Base-by-base conservation (phyloP, 2,329 filamentous ascomycete species). In the Cordyceps farinosa region DNA sequence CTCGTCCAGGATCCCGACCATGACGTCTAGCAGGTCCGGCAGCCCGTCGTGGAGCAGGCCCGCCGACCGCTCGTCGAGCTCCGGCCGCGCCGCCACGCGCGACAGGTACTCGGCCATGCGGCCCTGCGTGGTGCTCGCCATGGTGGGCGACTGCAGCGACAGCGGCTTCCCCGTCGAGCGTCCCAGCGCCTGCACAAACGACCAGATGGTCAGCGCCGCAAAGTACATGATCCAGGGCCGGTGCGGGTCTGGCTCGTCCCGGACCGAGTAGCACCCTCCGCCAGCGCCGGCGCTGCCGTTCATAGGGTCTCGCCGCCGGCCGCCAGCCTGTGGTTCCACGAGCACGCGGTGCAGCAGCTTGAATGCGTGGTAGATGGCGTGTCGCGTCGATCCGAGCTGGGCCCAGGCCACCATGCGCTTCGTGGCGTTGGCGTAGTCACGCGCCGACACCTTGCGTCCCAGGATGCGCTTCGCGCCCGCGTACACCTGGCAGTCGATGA, bases 161-260 rank as follows among this genome's bases (percentile, higher is more conserved):
- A 78, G 72, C 10, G 74, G 75, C 51, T 77, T 78, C 51, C 88
- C 79, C 55, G 67, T 0, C 86, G 68, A 69, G 8, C 69, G 87
- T 60, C 92, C 90, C 15, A 94, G 77, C 0, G 92, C 91, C 69
- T 87, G 92, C 3, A 91, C 91, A 70, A 94, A 97, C 3, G 87
- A 90, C 91, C 92, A 97, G 11, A 97, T 91, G 55, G 91, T 90
- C 60, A 97, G 79, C 0, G 88, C 87, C 0, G 92, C 90, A 69
- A 94, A 94, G 76, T 96, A 97, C 72, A 97, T 83, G 50, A 96
- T 90, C 92, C 92, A 97, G 0, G 92, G 91, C 32, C 92, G 84
- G 69, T 97, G 94, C 29, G 95, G 86, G 32, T 96, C 85, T 36
- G 88, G 86, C 71, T 97, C 92, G 67, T 89, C 87, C 40, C 88